These are phyloP conservation scores for Peronospora belbahrii DNA, from an alignment of 352 stramenopile species.

Conservation along the genomic window DNA sequence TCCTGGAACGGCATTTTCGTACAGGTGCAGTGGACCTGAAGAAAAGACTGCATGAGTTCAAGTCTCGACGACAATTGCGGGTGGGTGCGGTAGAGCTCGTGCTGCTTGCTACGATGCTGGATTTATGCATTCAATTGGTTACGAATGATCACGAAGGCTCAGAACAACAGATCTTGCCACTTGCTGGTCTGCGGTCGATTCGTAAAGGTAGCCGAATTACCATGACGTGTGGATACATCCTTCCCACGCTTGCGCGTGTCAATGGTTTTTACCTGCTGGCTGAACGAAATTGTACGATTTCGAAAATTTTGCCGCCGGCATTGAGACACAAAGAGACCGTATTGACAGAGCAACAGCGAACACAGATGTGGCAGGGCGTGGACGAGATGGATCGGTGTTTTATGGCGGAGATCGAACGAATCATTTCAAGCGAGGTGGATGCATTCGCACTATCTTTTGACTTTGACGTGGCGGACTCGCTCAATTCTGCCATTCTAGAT, in stretches of 20 bases:
- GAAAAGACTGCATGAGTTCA: slow-evolving; percentile 72
- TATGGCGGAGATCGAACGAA: slow-evolving; percentile 49
- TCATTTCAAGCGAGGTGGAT: slow-evolving; percentile 21
- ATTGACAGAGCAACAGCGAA: slow-evolving; percentile 14
- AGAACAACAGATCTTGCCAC: slow-evolving; percentile 50
- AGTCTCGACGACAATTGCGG: slow-evolving; percentile 43
- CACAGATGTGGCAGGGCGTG: slow-evolving; percentile 56
- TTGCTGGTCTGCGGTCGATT: slow-evolving; percentile 41
- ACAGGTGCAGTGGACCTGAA: slow-evolving; percentile 61
- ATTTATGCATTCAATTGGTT: slow-evolving; percentile 64
- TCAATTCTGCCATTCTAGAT: slow-evolving; percentile 71
- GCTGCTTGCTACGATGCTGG: slow-evolving; percentile 64
- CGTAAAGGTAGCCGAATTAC: slow-evolving; percentile 40
- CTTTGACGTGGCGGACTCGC: slow-evolving; percentile 48
- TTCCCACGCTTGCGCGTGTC: slow-evolving; percentile 60
- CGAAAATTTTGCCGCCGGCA: background rate
- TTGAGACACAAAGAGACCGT: slow-evolving; percentile 11
- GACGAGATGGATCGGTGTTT: slow-evolving; percentile 71
- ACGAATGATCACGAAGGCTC: slow-evolving; percentile 77
- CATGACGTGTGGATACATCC: slow-evolving; percentile 64
- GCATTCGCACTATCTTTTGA: slow-evolving; percentile 36
- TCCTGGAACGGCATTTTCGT: slow-evolving; percentile 43
- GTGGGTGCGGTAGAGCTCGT: slow-evolving; percentile 62
- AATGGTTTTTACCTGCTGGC: slow-evolving; percentile 65
- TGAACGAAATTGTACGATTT: slow-evolving; percentile 12